These are phyloP conservation scores for Herpetospermum pedunculosum DNA, from an alignment of 306 rosid genomes.

Conservation along the genomic window DNA sequence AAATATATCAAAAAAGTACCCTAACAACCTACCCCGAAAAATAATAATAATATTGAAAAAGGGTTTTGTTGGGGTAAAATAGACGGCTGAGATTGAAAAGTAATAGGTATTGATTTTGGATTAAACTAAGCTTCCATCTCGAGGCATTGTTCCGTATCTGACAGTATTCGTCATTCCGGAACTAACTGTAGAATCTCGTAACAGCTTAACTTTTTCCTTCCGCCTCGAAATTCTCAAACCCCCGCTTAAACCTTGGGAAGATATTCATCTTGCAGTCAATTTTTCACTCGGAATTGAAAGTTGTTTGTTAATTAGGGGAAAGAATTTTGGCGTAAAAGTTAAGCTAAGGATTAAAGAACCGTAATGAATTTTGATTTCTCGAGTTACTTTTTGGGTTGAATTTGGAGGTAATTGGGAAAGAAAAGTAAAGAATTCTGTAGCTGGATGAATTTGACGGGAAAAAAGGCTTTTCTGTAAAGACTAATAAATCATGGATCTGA, in stretches of 20 bases:
- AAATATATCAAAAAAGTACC: neutral
- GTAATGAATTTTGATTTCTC: neutral
- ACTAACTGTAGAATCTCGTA: constrained; percentile 23
- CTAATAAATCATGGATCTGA: constrained; percentile 23
- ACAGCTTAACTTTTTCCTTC: constrained; percentile 12
- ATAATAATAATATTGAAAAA: neutral
- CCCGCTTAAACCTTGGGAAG: constrained; percentile 21
- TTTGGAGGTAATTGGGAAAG: neutral
- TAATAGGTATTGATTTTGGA: neutral
- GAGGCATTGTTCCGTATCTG: constrained; percentile 5
- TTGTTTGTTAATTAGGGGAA: neutral
- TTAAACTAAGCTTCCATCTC: constrained; percentile 1
- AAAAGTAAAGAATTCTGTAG: neutral
- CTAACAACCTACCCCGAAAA: neutral
- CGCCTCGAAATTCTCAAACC: constrained; percentile 26
- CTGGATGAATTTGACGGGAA: neutral
- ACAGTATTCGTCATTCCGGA: constrained; percentile 12
- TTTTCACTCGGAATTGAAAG: neutral
- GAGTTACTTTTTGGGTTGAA: neutral
- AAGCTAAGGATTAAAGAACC: neutral
- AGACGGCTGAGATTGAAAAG: constrained; percentile 9
- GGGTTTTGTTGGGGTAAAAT: neutral
- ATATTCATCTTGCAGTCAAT: constrained; percentile 3
- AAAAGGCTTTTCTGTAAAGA: neutral
- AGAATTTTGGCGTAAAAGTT: neutral